Evolutionary conservation across 306 rosid genomes (phyloP), one percentile per base, ranked within the genome.

Genomic region (barrel medic (Medicago truncatula)): DNA sequence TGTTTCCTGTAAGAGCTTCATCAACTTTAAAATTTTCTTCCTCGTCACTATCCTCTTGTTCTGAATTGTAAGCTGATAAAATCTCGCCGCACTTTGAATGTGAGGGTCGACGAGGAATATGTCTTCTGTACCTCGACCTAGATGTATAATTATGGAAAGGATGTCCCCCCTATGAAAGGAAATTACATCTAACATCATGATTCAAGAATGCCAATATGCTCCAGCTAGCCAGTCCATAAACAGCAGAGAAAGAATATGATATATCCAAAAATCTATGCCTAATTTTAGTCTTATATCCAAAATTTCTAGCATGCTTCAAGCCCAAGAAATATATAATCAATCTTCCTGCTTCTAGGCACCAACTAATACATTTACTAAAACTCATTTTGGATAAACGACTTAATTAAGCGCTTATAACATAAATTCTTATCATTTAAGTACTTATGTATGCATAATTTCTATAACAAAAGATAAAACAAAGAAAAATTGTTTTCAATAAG

Each of bases 91-190:
- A 50, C 71, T 66, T 66, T 83, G 66, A 38, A 44, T 70, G 84
- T 56, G 86, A 80, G 43, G 61, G 39, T 67, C 84, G 86, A 41
- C 20, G 65, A 65, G 65, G 87, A 67, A 77, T 46, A 21, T 80
- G 79, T 62, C 49, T 88, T 85, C 96, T 86, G 82, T 92, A 95
- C 82, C 72, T 87, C 62, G 97, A 86, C 61, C 97, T 81, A 67
- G 91, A 75, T 43, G 97, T 95, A 79, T 95, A 95, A 75, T 95
- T 95, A 85, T 95, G 98, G 82, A 95, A 92, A 84, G 96, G 96
- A 80, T 90, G 91, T 36, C 83, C 89, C 54, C 97, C 98, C 98
- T 95, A 76, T 76, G 69, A 53, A 81, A 68, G 62, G 39, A 2
- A 83, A 73, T 31, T 17, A 60, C 75, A 74, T 71, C 60, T 64